Conservation (phyloP, 164 flowering plant species). For the Vitis vinifera region DNA sequence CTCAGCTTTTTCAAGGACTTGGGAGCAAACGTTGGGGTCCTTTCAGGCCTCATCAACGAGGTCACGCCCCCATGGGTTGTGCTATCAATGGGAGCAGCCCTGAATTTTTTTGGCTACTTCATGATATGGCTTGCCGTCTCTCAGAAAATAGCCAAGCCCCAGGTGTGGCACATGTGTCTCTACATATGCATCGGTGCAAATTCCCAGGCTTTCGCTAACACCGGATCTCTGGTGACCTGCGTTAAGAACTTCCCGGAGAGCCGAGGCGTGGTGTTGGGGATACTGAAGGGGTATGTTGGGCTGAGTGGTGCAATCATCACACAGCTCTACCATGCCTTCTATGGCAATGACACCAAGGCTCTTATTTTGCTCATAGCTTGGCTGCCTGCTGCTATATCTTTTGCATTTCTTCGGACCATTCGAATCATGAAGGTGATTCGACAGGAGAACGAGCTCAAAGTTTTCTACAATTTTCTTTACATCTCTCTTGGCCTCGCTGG, state of each 20-base stretch:
- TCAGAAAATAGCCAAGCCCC: slow-evolving; percentile 23
- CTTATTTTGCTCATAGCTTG: slow-evolving; percentile 33
- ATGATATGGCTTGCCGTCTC: slow-evolving; percentile 55
- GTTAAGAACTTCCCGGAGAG: slow-evolving; percentile 56
- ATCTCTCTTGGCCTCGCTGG: slow-evolving; percentile 24
- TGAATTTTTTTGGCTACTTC: slow-evolving; percentile 52
- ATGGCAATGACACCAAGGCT: slow-evolving; percentile 22
- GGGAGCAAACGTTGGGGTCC: slow-evolving; percentile 39
- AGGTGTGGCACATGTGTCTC: slow-evolving; percentile 49
- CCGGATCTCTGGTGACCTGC: slow-evolving; percentile 46
- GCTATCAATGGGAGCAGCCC: slow-evolving; percentile 36
- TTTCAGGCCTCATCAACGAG: slow-evolving; percentile 49
- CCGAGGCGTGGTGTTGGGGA: slow-evolving; percentile 46
- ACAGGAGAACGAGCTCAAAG: slow-evolving; percentile 23
- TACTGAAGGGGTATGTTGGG: slow-evolving; percentile 49
- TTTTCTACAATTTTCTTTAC: slow-evolving; percentile 32
- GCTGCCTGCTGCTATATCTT: slow-evolving; percentile 31
- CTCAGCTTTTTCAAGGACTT: slow-evolving; percentile 48
- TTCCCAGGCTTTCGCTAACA: slow-evolving; percentile 47
- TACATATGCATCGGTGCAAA: slow-evolving; percentile 51
- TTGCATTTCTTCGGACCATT: slow-evolving; percentile 25
- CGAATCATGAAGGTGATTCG: slow-evolving; percentile 30
- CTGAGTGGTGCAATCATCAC: slow-evolving; percentile 55
- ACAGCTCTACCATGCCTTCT: slow-evolving; percentile 38
- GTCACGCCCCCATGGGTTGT: slow-evolving; percentile 52